Base-by-base conservation (phyloP, 257 asterid species). In the Gardenia jasminoides region DNA sequence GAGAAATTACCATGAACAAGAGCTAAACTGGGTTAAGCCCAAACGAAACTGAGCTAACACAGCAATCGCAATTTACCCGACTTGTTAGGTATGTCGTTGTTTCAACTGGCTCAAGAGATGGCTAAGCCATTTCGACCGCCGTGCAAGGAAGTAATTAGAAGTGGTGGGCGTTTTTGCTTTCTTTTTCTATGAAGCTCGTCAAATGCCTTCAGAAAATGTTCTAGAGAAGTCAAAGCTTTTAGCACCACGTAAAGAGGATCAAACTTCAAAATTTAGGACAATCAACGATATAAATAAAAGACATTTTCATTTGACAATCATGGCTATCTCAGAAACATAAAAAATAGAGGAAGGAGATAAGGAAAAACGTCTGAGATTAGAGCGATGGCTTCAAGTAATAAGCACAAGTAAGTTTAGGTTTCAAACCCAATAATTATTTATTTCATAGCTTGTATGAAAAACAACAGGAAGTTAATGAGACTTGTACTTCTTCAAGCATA, bases 401-500 rank as follows among this genome's bases (percentile, higher is more conserved):
- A 54, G 26, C 62, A 3, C 62, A 17, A 20, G 19, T 24, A 0
- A 22, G 9, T n/a, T 24, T 59, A 10, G 31, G 30, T 24, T 59
- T 59, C 66, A 24, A 59, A 59, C 13, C 30, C 66, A 59, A 59
- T 0, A 50, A 50, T 3, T 54, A 17, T 54, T 54, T 8, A 54
- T 20, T 54, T 54, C n/a, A 54, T 6, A 19, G 3, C n/a, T 54
- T 54, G 20, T 3, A 54, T 17, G 62, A 54, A 24, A 13, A 46
- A 6, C 26, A 33, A 2, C 10, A 46, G 1, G 8, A 13, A 26
- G 48, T 17, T 4, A 47, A 76, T 9, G 4, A 31, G 67, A 30
- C 26, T 31, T 28, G 56, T 67, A 80, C 1, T 54, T 78, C 68
- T 80, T 80, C 47, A 83, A 17, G 73, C 67, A 43, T 11, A 80